These are phyloP conservation scores for Umbellularia californica DNA, from an alignment of 164 flowering plant genomes.

Conservation along the genomic window DNA sequence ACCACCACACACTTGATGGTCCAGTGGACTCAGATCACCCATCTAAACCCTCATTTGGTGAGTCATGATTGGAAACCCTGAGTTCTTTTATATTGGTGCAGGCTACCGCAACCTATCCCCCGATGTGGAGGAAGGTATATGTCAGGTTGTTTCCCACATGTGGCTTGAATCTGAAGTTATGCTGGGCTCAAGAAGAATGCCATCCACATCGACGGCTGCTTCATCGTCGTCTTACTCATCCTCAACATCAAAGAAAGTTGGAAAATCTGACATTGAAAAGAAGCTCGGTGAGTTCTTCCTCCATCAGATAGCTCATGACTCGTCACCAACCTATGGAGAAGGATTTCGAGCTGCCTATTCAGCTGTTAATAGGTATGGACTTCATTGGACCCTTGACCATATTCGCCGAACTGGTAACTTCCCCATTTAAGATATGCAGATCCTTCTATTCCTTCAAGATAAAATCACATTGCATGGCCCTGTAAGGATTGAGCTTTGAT, in stretches of 20 bases:
- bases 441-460: background rate
- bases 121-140: constrained; percentile 94
- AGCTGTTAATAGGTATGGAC: constrained; percentile 79
- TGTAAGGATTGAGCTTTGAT: constrained; percentile 25
- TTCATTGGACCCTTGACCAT: constrained; percentile 75
- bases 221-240: constrained; percentile 41
- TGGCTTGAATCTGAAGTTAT: constrained; percentile 95
- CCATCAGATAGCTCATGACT: constrained; percentile 84
- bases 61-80: background rate
- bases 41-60: too few species aligned
- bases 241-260: constrained; percentile 64
- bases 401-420: constrained; percentile 67
- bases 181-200: constrained; percentile 43
- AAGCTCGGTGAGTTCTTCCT: constrained; percentile 85
- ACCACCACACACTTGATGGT: too few species aligned
- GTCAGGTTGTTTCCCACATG: constrained; percentile 87
- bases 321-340: constrained; percentile 83
- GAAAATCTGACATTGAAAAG: constrained; percentile 57
- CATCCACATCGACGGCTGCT: constrained; percentile 65
- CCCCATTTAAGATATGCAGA: constrained; percentile 28
- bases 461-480: constrained; percentile 1
- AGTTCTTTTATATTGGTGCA: constrained; percentile 18
- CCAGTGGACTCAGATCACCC: too few species aligned
- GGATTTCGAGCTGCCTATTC: constrained; percentile 81
- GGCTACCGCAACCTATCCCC: constrained; percentile 76